Conservation (phyloP, 805 yeast species). For the Candida orba region DNA sequence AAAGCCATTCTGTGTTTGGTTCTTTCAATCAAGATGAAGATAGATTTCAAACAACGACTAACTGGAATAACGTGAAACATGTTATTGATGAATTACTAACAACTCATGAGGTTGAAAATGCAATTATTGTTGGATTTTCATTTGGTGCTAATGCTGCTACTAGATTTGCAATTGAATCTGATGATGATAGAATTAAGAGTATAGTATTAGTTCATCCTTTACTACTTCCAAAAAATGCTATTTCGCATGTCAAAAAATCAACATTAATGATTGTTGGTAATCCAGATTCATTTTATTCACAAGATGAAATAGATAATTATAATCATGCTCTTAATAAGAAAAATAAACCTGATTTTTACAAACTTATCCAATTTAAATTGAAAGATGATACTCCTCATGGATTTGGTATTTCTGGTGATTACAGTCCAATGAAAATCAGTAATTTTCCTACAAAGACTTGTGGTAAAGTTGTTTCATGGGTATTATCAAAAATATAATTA, state of each 20-base stretch:
- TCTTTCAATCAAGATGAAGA: conserved; percentile 9
- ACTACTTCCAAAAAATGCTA: conserved; percentile 15
- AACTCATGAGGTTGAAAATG: conserved; percentile 13
- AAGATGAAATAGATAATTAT: conserved; percentile 9
- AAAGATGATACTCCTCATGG: conserved; percentile 31
- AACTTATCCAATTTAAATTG: conserved; percentile 15
- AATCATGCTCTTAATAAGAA: conserved; percentile 7
- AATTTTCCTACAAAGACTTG: conserved; percentile 23
- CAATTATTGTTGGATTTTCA: conserved; percentile 20
- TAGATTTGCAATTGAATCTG: conserved; percentile 15
- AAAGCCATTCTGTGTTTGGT: conserved; percentile 19
- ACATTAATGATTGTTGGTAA: conserved; percentile 15
- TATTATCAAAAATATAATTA: conserved; percentile 12
- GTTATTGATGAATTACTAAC: conserved; percentile 17
- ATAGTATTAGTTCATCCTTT: conserved; percentile 20
- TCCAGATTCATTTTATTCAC: conserved; percentile 14
- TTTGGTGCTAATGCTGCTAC: conserved; percentile 21
- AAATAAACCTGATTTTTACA: conserved; percentile 8
- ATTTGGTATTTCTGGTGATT: conserved; percentile 35
- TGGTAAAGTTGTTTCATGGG: conserved; percentile 16
- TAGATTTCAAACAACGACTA: conserved; percentile 15
- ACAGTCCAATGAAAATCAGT: conserved; percentile 25
- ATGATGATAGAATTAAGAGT: conserved; percentile 13
- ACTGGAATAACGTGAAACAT: conserved; percentile 12
- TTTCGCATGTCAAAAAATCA: conserved; percentile 7